Evolutionary conservation across 805 yeast genomes (phyloP).

Genomic region (Yarrowia sp.): DNA sequence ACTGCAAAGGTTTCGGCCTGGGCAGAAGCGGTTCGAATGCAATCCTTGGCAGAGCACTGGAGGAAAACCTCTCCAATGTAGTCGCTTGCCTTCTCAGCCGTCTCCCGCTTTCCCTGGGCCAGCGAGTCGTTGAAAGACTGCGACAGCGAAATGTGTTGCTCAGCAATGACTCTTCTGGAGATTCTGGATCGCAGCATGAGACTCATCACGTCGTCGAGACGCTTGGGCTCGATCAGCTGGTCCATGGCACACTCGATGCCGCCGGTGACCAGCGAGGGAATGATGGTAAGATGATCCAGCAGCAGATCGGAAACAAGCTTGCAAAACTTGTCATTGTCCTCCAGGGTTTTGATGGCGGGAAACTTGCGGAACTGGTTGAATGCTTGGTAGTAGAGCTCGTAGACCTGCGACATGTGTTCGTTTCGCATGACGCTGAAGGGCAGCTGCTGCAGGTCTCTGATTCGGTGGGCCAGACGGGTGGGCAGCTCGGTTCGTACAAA

Average conservation of each 20-base stretch:
- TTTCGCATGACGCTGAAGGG: constrained; percentile 85
- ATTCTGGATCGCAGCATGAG: constrained; percentile 80
- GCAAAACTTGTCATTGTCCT: constrained; percentile 76
- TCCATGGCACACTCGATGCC: constrained; percentile 73
- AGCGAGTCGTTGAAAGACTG: constrained; percentile 52
- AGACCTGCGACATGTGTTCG: constrained; percentile 80
- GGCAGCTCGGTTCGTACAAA: constrained; percentile 86
- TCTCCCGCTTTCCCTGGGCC: constrained; percentile 41
- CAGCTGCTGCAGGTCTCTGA: constrained; percentile 72
- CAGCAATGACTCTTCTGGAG: constrained; percentile 84
- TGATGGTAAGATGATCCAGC: constrained; percentile 70
- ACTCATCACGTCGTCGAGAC: constrained; percentile 72
- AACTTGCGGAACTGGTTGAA: constrained; percentile 80
- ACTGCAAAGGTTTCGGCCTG: constrained; percentile 66
- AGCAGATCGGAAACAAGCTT: constrained; percentile 59
- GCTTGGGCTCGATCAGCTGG: constrained; percentile 53
- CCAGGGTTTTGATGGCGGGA: constrained; percentile 62
- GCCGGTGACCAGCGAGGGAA: constrained; percentile 92
- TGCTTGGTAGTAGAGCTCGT: constrained; percentile 83
- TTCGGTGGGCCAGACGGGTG: constrained; percentile 74
- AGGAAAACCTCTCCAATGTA: constrained; percentile 76
- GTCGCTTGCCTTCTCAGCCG: constrained; percentile 27
- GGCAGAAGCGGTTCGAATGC: constrained; percentile 55
- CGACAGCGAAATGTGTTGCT: constrained; percentile 83
- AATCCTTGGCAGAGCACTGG: constrained; percentile 69